phyloP scores from a whole-genome alignment of 2,329 filamentous ascomycete genomes.

The Mycosphaerella arachidis region DNA sequence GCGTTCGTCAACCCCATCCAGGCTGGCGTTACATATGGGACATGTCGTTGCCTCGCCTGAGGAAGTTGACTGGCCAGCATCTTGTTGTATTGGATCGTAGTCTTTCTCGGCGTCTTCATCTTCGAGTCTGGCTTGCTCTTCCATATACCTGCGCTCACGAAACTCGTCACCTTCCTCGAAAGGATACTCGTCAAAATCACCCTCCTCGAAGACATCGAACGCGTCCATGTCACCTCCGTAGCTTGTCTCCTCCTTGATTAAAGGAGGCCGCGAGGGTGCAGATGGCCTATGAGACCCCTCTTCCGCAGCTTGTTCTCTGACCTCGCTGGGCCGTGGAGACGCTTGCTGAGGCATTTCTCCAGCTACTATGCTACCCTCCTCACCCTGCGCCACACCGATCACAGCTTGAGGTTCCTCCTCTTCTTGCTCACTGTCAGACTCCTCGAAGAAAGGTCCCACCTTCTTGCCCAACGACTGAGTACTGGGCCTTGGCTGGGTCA shows the following conservation, averaged over 20 bases:
- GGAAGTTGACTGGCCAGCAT: conserved; percentile 7
- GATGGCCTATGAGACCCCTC: neutral
- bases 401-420: conserved; percentile 26
- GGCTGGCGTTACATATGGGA: conserved; percentile 68
- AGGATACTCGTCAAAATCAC: conserved; percentile 58
- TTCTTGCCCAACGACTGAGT: conserved; percentile 3
- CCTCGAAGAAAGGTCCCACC: conserved; percentile 63
- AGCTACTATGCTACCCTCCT: conserved; percentile 8
- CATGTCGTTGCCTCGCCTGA: conserved; percentile 45
- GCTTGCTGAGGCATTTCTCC: conserved; percentile 12
- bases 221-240: conserved; percentile 46
- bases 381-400: conserved; percentile 14
- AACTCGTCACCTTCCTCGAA: conserved; percentile 52
- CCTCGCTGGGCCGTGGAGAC: neutral
- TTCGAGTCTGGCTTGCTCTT: conserved; percentile 58
- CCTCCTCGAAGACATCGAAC: conserved; percentile 49
- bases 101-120: conserved; percentile 49
- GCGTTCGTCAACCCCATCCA: conserved; percentile 55
- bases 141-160: conserved; percentile 61
- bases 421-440: conserved; percentile 59
- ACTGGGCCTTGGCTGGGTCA: neutral
- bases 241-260: conserved; percentile 49
- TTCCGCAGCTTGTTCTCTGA: neutral
- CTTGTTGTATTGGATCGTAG: conserved; percentile 20
- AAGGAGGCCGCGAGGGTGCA: conserved; percentile 15